Base-by-base conservation (phyloP, 345 rosid genomes). In the Viola odorata region DNA sequence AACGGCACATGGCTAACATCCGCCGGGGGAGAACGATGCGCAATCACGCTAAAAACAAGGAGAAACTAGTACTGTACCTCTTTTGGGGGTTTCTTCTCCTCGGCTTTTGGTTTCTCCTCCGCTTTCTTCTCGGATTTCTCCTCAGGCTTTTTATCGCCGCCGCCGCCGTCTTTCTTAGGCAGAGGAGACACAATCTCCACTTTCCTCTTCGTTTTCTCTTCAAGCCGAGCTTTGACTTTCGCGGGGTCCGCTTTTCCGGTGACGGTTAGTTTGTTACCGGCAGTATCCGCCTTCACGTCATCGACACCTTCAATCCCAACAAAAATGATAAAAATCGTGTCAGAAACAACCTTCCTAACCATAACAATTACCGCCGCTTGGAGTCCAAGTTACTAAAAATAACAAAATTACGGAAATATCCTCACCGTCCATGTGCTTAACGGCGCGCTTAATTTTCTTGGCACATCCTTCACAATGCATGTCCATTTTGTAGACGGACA, bases 381-480 rank as follows among this genome's bases (percentile, higher is more conserved):
- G 32, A 23, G 32, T 23, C 32, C 32, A 23, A 23, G 32, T 23
- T 23, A 23, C 32, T 23, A 1, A 23, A 23, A 49, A 4, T 4
- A 52, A 17, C 32, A 39, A 12, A 3, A 42, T 5, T 8, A 17
- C 12, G 15, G n/a, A 50, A 11, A 50, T 39, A 12, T 3, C 36
- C 14, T 58, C 49, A 73, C 77, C 77, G n/a, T 62, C 77, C 39
- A 73, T 57, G 49, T 36, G 65, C 10, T 53, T 73, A 3, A 73
- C 72, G 5, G 60, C 69, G 52, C 60, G 68, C 48, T 41, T 58
- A 37, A 73, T 40, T 58, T 73, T 73, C 82, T 84, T 87, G 36
- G 95, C 96, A 48, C 99, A 94, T 13, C 95, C 97, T 58, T 89
- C 91, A 40, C 99, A 94, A 81, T 87, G 97, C 81, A 94, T 72